Percentiles rank a stretch among this genome's conserved stretches.
phyloP scores from a whole-genome alignment of 1,284 basidiomycete species.

The Marasmius tenuissimus region DNA sequence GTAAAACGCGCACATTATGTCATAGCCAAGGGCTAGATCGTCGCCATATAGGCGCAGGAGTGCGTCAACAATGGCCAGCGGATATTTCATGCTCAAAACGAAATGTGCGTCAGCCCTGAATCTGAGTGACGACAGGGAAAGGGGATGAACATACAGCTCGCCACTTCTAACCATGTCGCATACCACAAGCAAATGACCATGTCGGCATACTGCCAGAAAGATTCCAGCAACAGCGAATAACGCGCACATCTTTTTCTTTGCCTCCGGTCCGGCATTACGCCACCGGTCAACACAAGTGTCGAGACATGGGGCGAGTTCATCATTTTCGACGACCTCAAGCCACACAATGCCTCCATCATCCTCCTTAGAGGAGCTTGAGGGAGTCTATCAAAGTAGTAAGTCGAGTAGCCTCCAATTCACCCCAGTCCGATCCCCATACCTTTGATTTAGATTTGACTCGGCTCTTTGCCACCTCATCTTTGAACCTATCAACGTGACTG shows the following conservation, averaged over 20 bases:
- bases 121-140: neutral
- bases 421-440: neutral
- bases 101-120: neutral
- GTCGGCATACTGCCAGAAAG: slow-evolving; percentile 31
- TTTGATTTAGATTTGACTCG: neutral
- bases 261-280: slow-evolving; percentile 24
- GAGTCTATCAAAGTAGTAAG: neutral
- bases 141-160: slow-evolving; percentile 29
- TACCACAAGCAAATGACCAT: slow-evolving; percentile 30
- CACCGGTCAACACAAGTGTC: slow-evolving; percentile 20
- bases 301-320: neutral
- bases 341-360: neutral
- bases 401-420: neutral
- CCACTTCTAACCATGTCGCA: slow-evolving; percentile 36
- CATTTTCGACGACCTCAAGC: slow-evolving; percentile 4
- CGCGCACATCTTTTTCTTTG: slow-evolving; percentile 28
- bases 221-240: slow-evolving; percentile 31
- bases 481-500: neutral
- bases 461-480: neutral
- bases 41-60: slow-evolving; percentile 21
- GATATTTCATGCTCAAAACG: slow-evolving; percentile 33
- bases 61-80: slow-evolving; percentile 27
- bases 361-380: neutral
- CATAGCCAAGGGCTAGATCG: slow-evolving; percentile 28
- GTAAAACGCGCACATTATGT: slow-evolving; percentile 30